Evolutionary conservation across 352 stramenopile genomes (phyloP).

Genomic region (Phytophthora foliorum): DNA sequence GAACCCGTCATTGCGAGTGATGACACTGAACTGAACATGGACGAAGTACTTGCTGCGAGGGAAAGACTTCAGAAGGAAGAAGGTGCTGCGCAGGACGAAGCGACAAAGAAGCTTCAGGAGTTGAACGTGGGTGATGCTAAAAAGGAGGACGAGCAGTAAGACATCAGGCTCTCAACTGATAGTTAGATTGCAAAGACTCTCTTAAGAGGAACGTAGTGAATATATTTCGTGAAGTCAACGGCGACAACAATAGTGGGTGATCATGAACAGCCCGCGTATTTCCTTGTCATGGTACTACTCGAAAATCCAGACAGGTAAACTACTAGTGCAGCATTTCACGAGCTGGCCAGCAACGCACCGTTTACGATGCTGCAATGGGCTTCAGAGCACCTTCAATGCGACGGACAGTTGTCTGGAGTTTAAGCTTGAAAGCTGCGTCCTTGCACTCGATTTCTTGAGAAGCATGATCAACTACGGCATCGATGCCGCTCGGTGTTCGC

Average conservation of each 20-base stretch:
- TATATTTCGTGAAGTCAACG: constrained; percentile 33
- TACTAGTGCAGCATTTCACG: neutral
- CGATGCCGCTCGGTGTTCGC: constrained; percentile 75
- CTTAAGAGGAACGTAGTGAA: constrained; percentile 18
- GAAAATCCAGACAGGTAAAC: neutral
- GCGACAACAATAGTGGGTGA: constrained; percentile 19
- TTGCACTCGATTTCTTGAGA: constrained; percentile 75
- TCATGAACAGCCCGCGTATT: constrained; percentile 5
- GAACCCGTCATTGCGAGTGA: constrained; percentile 86
- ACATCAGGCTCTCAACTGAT: neutral
- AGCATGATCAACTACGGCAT: constrained; percentile 72
- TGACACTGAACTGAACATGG: constrained; percentile 85
- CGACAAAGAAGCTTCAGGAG: constrained; percentile 23
- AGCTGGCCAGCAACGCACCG: neutral
- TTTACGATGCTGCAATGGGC: constrained; percentile 64
- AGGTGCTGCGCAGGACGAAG: constrained; percentile 32
- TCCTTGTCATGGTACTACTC: neutral
- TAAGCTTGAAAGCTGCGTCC: constrained; percentile 74
- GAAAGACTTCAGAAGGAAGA: constrained; percentile 51
- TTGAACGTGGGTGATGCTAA: constrained; percentile 18
- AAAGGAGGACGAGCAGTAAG: constrained; percentile 20
- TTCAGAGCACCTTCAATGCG: constrained; percentile 76
- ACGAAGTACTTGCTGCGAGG: constrained; percentile 77
- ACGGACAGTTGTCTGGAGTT: constrained; percentile 72
- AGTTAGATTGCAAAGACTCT: neutral